These are phyloP conservation scores for Catharanthus roseus DNA, from an alignment of 257 asterid species.

Conservation along the genomic window DNA sequence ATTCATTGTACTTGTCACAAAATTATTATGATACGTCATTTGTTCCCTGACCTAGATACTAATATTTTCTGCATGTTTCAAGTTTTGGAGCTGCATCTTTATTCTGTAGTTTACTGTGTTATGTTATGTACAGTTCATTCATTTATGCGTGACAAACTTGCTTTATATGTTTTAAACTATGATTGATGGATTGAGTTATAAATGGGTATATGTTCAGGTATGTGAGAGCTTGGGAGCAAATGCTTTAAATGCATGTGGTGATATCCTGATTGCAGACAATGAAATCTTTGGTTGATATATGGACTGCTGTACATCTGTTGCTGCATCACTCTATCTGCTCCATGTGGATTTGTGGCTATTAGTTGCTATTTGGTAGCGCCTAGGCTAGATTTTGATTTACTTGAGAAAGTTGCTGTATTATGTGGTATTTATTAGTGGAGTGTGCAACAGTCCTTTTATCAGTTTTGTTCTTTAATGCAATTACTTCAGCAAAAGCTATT, in stretches of 20 bases:
- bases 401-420: constrained; percentile 54
- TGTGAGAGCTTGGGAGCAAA: constrained; percentile 94
- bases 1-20: neutral
- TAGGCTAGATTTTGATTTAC: constrained; percentile 41
- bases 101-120: neutral
- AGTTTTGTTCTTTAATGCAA: constrained; percentile 6
- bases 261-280: constrained; percentile 85
- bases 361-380: constrained; percentile 43
- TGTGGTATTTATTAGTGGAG: constrained; percentile 32
- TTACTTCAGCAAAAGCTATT: neutral
- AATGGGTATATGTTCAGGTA: constrained; percentile 84
- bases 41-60: neutral
- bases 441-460: constrained; percentile 10
- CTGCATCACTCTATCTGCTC: constrained; percentile 88
- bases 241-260: constrained; percentile 96
- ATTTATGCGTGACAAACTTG: constrained; percentile 15
- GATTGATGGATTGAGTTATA: constrained; percentile 48
- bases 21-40: neutral
- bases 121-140: neutral
- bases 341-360: constrained; percentile 65
- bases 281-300: constrained; percentile 82
- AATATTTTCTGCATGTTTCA: neutral
- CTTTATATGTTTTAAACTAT: constrained; percentile 31
- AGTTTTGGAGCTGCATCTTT: neutral
- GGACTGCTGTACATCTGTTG: constrained; percentile 96